These are phyloP conservation scores for Dendrothele bispora DNA, from an alignment of 768 basidiomycete genomes.

Conservation along the genomic window DNA sequence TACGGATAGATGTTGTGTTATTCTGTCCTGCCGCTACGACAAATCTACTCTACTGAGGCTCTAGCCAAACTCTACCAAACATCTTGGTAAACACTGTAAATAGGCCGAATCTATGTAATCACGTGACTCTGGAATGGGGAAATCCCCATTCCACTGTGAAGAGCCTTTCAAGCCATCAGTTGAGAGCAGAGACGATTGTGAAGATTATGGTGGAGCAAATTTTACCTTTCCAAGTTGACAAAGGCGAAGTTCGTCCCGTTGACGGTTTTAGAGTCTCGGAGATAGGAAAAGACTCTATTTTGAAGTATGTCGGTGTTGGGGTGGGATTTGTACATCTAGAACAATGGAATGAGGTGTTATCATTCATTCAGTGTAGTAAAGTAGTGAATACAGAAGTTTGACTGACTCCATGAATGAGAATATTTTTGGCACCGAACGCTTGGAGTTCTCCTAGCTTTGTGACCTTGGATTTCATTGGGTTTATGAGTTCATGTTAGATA, in stretches of 20 bases:
- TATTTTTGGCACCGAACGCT: slow-evolving; percentile 26
- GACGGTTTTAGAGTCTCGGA: slow-evolving; percentile 19
- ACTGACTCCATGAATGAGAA: slow-evolving; percentile 32
- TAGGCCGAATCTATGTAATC: no score
- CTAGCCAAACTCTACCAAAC: no score
- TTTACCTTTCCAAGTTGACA: slow-evolving; percentile 26
- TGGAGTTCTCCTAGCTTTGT: slow-evolving; percentile 28
- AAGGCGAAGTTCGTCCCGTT: slow-evolving; percentile 31
- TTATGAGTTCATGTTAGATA: neutral
- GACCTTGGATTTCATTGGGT: slow-evolving; percentile 14
- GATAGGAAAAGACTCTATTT: slow-evolving; percentile 24
- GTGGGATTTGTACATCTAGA: slow-evolving; percentile 30
- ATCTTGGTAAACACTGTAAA: no score
- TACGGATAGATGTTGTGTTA: no score
- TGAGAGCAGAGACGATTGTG: no score
- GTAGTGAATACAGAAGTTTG: neutral
- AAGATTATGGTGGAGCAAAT: no score
- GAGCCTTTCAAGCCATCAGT: no score
- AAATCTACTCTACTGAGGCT: no score
- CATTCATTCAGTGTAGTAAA: neutral
- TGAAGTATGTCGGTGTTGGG: slow-evolving; percentile 26
- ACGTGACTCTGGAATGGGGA: no score
- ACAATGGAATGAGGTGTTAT: neutral
- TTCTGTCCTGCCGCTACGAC: neutral
- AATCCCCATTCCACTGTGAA: no score